Evolutionary conservation across 306 rosid genomes (phyloP).

Genomic region (Spatholobus suberectus): DNA sequence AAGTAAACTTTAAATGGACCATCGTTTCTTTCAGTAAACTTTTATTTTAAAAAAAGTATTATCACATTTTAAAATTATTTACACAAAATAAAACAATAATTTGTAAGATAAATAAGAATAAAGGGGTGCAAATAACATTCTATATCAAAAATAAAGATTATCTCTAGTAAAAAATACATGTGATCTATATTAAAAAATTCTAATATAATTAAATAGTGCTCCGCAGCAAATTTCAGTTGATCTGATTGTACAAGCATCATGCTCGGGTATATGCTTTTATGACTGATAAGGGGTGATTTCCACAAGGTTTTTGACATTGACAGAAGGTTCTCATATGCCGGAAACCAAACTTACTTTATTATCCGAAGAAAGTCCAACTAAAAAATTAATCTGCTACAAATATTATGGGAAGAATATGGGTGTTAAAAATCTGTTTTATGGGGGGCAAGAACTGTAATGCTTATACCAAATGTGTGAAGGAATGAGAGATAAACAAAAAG

Average conservation of each 20-base stretch:
- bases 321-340: slow-evolving; percentile 33
- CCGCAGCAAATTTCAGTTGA: background rate
- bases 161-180: no score
- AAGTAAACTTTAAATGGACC: background rate
- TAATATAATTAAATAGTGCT: background rate
- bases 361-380: background rate
- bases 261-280: background rate
- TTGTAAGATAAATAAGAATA: background rate
- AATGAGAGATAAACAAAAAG: background rate
- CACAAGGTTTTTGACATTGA: slow-evolving; percentile 45
- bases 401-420: background rate
- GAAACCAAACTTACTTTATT: slow-evolving; percentile 5
- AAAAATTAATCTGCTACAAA: slow-evolving; percentile 8
- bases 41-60: background rate
- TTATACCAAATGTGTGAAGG: background rate
- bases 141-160: no score
- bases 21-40: background rate
- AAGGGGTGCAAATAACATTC: background rate
- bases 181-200: no score
- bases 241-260: slow-evolving; percentile 13
- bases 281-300: slow-evolving; percentile 43
- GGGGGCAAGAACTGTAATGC: background rate
- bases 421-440: background rate
- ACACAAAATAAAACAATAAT: background rate
- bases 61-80: background rate